phyloP scores from a whole-genome alignment of 257 asterid genomes.

The Solanum commersonii region DNA sequence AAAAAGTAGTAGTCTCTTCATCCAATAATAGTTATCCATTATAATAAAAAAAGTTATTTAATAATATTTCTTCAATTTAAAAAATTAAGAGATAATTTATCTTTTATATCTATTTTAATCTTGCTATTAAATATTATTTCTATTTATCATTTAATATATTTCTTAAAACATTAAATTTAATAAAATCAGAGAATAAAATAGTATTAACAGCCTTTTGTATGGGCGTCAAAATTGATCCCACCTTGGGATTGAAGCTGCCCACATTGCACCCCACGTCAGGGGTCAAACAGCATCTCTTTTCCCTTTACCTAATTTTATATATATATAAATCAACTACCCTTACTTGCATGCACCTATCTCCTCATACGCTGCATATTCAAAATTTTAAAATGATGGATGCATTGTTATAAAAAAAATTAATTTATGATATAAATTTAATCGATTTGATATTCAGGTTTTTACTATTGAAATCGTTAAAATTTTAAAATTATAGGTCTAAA shows the following conservation, averaged over 20 bases:
- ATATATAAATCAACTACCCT: neutral
- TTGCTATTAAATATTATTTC: too few species aligned
- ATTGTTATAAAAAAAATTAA: rapidly evolving
- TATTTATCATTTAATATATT: too few species aligned
- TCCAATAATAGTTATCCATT: too few species aligned
- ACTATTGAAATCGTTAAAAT: too few species aligned
- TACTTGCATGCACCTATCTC: neutral
- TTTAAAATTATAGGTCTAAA: too few species aligned
- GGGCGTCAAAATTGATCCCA: constrained; percentile 11
- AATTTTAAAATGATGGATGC: rapidly evolving
- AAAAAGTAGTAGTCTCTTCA: neutral
- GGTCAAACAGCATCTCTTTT: constrained; percentile 47
- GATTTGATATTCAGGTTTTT: rapidly evolving
- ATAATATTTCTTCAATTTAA: rapidly evolving
- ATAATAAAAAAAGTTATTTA: too few species aligned
- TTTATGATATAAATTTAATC: too few species aligned
- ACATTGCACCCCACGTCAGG: constrained; percentile 15
- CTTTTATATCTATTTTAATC: too few species aligned
- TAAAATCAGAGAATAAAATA: too few species aligned
- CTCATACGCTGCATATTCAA: rapidly evolving
- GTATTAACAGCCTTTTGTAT: neutral
- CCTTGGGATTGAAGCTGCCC: constrained; percentile 49
- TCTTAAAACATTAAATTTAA: too few species aligned
- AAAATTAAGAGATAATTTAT: too few species aligned
- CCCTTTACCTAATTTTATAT: neutral